A percentile compares a stretch with the other conserved stretches of the same genome.
Evolutionary conservation across 2,329 filamentous ascomycete species (phyloP).

Genomic region (Plenodomus lindquistii): DNA sequence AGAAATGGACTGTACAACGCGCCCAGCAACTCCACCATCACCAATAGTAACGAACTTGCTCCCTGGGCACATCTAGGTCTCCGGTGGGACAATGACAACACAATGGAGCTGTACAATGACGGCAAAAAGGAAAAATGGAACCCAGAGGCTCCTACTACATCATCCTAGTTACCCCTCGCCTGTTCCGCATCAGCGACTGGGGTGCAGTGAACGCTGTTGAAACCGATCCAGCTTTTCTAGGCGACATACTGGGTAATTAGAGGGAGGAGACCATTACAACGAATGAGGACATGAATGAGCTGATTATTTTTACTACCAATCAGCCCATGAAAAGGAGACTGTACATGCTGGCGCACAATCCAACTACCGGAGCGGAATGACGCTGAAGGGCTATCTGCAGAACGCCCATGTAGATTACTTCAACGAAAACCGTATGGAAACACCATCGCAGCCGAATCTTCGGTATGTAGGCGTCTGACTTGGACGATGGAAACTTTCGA

Average conservation of each 20-base stretch:
- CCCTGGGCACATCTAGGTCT: conserved; percentile 12
- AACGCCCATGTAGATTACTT: no score
- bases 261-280: conserved; percentile 15
- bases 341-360: no score
- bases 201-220: conserved; percentile 9
- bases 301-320: no score
- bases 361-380: no score
- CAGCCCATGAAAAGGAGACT: no score
- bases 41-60: neutral
- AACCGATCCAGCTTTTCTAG: conserved; percentile 10
- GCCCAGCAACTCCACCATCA: neutral
- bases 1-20: no score
- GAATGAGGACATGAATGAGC: no score
- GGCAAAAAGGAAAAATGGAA: conserved; percentile 17
- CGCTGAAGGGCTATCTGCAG: no score
- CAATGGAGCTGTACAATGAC: conserved; percentile 16
- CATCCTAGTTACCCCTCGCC: conserved; percentile 2
- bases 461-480: no score
- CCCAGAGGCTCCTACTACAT: conserved; percentile 1
- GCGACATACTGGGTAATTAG: conserved; percentile 15
- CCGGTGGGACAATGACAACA: conserved; percentile 16
- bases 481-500: no score
- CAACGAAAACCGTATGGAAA: no score
- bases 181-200: conserved; percentile 9
- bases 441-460: no score